phyloP scores from a whole-genome alignment of 768 basidiomycete species.

The Agaricus bisporus region DNA sequence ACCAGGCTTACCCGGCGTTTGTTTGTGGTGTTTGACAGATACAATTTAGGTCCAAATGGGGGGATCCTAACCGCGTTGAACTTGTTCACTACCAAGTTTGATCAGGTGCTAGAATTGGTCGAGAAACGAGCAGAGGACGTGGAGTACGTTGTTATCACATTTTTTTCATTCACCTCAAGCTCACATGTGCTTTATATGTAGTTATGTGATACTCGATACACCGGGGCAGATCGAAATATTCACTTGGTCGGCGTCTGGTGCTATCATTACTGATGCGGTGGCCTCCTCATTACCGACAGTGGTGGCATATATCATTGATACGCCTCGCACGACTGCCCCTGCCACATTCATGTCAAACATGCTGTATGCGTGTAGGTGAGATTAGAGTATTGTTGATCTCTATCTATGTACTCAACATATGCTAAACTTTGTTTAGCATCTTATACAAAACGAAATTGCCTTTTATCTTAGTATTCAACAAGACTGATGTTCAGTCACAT shows the following conservation, averaged over 20 bases:
- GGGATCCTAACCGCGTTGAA: conserved; percentile 97
- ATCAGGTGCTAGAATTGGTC: conserved; percentile 87
- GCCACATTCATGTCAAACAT: conserved; percentile 99
- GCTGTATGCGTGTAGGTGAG: conserved; percentile 94
- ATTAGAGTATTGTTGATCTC: conserved; percentile 15
- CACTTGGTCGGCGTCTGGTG: conserved; percentile 98
- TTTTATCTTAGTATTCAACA: conserved; percentile 98
- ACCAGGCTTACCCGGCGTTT: background rate
- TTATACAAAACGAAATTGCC: conserved; percentile 97
- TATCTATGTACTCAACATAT: conserved; percentile 3
- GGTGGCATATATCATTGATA: conserved; percentile 96
- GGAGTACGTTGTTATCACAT: conserved; percentile 52
- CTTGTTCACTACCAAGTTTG: conserved; percentile 97
- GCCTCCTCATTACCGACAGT: conserved; percentile 92
- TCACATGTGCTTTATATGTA: conserved; percentile 24
- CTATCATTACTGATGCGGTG: conserved; percentile 96
- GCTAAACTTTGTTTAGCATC: conserved; percentile 48
- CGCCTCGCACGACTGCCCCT: conserved; percentile 87
- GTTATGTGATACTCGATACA: conserved; percentile 93
- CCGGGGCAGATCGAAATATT: conserved; percentile 99
- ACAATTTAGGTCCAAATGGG: conserved; percentile 97
- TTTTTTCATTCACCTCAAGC: background rate
- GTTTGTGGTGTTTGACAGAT: conserved; percentile 41
- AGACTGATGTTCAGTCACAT: conserved; percentile 89
- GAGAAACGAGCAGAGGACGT: conserved; percentile 87